Conservation (phyloP, 116 monocot genomes). For the Dioscorea cayenensis region DNA sequence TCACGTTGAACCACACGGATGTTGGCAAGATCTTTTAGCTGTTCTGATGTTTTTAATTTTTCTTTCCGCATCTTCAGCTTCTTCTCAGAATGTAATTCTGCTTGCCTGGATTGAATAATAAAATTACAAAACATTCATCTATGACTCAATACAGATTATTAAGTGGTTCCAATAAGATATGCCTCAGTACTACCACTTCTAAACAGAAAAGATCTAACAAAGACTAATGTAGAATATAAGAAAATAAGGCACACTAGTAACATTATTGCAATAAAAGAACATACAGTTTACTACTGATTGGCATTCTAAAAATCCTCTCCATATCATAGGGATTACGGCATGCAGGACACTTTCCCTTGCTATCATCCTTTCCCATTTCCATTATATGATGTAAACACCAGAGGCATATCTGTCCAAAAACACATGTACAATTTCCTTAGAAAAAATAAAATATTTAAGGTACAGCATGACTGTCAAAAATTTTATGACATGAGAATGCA, state of each 20-base stretch:
- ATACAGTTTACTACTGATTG: slow-evolving; percentile 33
- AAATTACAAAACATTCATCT: background rate
- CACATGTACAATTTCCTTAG: too few species aligned
- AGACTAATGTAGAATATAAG: background rate
- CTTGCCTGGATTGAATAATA: slow-evolving; percentile 5
- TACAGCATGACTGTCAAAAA: too few species aligned
- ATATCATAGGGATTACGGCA: slow-evolving; percentile 45
- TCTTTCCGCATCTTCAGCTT: slow-evolving; percentile 23
- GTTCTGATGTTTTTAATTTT: slow-evolving; percentile 10
- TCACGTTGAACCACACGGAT: slow-evolving; percentile 37
- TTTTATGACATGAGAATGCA: too few species aligned
- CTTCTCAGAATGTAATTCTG: slow-evolving; percentile 20
- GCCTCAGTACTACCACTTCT: background rate
- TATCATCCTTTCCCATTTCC: slow-evolving; percentile 32
- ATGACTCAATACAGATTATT: background rate
- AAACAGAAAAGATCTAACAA: background rate
- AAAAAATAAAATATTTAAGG: too few species aligned
- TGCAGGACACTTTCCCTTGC: slow-evolving; percentile 37
- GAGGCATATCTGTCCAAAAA: slow-evolving; percentile 34
- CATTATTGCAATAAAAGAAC: background rate
- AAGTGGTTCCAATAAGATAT: background rate
- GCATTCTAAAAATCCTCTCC: slow-evolving; percentile 31
- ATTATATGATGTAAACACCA: slow-evolving; percentile 56
- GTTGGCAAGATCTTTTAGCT: slow-evolving; percentile 11
- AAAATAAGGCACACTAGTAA: background rate